A percentile compares a stretch with the other conserved stretches of the same genome.
Evolutionary conservation across 129 eudicot species (phyloP).

Genomic region (Flaveria brownii): DNA sequence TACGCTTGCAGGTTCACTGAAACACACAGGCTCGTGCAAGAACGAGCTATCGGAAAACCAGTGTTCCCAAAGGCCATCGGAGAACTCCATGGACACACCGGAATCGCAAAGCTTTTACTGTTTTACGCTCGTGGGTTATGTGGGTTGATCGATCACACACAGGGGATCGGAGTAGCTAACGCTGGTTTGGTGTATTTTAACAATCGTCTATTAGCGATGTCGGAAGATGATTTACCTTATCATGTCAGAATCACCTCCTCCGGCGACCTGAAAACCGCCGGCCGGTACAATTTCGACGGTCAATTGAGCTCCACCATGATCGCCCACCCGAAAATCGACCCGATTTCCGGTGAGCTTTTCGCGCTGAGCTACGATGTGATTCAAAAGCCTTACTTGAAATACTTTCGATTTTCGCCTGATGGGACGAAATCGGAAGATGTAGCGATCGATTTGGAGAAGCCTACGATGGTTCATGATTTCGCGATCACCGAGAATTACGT

Average conservation of each 20-base stretch:
- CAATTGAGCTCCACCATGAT: conserved; percentile 42
- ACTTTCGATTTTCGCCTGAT: conserved; percentile 35
- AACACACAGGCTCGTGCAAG: conserved; percentile 49
- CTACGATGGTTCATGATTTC: conserved; percentile 53
- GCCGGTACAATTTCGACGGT: conserved; percentile 28
- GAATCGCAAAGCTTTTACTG: conserved; percentile 44
- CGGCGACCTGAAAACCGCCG: conserved; percentile 39
- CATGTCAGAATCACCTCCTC: conserved; percentile 30
- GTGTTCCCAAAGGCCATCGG: conserved; percentile 64
- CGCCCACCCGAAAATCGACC: conserved; percentile 52
- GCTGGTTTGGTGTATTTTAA: conserved; percentile 49
- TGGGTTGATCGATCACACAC: conserved; percentile 42
- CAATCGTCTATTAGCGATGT: conserved; percentile 42
- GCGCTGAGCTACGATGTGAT: conserved; percentile 44
- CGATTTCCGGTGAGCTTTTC: conserved; percentile 38
- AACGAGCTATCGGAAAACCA: conserved; percentile 45
- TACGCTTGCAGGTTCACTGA: conserved; percentile 56
- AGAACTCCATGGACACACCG: conserved; percentile 59
- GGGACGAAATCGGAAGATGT: conserved; percentile 43
- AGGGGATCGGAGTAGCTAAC: conserved; percentile 37
- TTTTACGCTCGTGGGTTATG: conserved; percentile 57
- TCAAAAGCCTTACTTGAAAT: conserved; percentile 43
- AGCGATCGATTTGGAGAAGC: conserved; percentile 30
- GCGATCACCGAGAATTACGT: conserved; percentile 45
- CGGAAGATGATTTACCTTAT: conserved; percentile 51